These are phyloP conservation scores for Drosera capensis DNA, from an alignment of 148 eudicot species.

Conservation along the genomic window DNA sequence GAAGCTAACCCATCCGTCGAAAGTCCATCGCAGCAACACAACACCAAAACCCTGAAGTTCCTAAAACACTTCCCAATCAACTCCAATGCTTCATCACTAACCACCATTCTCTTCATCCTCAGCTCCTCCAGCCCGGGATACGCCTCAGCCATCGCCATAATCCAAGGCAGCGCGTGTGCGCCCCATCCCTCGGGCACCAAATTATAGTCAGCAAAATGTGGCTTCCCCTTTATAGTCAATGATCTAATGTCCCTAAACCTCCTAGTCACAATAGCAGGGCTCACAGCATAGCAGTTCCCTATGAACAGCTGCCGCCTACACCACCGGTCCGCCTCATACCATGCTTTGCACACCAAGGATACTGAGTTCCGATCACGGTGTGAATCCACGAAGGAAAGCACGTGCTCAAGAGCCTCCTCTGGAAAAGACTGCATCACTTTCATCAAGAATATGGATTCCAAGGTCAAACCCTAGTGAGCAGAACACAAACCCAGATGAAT, in stretches of 20 bases:
- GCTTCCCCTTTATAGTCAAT: slow-evolving; percentile 65
- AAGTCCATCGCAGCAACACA: slow-evolving; percentile 57
- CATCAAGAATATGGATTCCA: no score
- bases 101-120: slow-evolving; percentile 62
- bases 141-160: slow-evolving; percentile 30
- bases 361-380: slow-evolving; percentile 49
- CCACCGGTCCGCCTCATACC: slow-evolving; percentile 65
- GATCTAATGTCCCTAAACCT: slow-evolving; percentile 53
- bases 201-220: slow-evolving; percentile 72
- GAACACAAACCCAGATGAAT: no score
- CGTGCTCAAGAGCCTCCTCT: slow-evolving; percentile 57
- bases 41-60: slow-evolving; percentile 40
- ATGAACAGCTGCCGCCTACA: slow-evolving; percentile 40
- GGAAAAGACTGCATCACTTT: no score
- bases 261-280: slow-evolving; percentile 29
- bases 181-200: slow-evolving; percentile 82
- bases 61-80: slow-evolving; percentile 29
- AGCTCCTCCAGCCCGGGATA: slow-evolving; percentile 67
- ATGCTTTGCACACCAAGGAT: slow-evolving; percentile 61
- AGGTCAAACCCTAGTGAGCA: no score
- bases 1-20: slow-evolving; percentile 54
- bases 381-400: slow-evolving; percentile 37
- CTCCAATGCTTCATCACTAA: slow-evolving; percentile 53
- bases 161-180: slow-evolving; percentile 41
- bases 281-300: slow-evolving; percentile 64